A percentile compares a stretch with the other conserved stretches of the same genome.
These are phyloP conservation scores for Debaryomyces coudertii DNA, from an alignment of 1,139 yeast genomes.

Conservation along the genomic window DNA sequence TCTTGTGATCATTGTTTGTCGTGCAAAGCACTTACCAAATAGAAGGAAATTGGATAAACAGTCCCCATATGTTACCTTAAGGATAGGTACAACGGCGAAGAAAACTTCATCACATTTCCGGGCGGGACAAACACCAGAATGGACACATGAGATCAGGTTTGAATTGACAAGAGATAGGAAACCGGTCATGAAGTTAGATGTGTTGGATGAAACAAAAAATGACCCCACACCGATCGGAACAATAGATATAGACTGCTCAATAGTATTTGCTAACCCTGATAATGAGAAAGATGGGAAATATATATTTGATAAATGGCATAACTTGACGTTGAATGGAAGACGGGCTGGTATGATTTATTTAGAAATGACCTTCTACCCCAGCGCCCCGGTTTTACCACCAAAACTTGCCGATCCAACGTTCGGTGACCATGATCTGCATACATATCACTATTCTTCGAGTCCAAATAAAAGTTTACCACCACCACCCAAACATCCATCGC, in stretches of 20 bases:
- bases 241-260: constrained; percentile 73
- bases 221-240: constrained; percentile 88
- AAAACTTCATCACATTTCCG: constrained; percentile 73
- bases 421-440: constrained; percentile 8
- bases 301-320: constrained; percentile 77
- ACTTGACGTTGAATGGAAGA: constrained; percentile 64
- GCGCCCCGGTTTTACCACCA: constrained; percentile 53
- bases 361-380: constrained; percentile 90
- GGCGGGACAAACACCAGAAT: constrained; percentile 90
- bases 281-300: constrained; percentile 72
- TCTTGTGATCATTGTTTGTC: constrained; percentile 46
- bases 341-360: constrained; percentile 88
- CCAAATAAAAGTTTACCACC: constrained; percentile 10
- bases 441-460: not conserved
- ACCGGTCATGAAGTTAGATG: constrained; percentile 68
- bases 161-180: constrained; percentile 62
- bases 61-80: constrained; percentile 79
- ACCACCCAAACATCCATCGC: constrained; percentile 18
- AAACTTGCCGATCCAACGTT: constrained; percentile 26
- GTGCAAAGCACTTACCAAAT: constrained; percentile 79
- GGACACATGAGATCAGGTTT: constrained; percentile 81
- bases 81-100: constrained; percentile 80
- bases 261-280: constrained; percentile 53
- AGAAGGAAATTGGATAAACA: constrained; percentile 83
- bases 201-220: constrained; percentile 84